Evolutionary conservation across 495 filamentous ascomycete genomes (phyloP).

Genomic region (Hypomontagnella monticulosa): DNA sequence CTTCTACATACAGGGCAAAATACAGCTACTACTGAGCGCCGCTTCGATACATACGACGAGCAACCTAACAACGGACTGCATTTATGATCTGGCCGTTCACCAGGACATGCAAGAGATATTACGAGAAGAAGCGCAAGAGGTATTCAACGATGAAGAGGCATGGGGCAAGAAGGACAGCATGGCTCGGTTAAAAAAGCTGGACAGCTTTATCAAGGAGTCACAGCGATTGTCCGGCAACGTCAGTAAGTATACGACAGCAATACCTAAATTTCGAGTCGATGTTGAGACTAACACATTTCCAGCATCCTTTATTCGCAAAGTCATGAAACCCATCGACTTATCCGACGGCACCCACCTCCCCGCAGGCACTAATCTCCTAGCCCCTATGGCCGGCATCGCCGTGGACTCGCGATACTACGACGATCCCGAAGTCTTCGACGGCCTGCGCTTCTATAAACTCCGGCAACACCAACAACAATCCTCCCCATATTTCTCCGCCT

Average conservation of each 20-base stretch:
- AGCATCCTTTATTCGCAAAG: constrained; percentile 57
- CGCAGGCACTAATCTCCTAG: constrained; percentile 47
- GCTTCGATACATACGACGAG: constrained; percentile 52
- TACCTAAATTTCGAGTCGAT: too few species aligned
- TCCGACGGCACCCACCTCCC: constrained; percentile 57
- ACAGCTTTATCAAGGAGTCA: constrained; percentile 66
- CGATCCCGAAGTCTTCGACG: constrained; percentile 61
- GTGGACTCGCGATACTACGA: constrained; percentile 47
- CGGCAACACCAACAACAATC: constrained; percentile 52
- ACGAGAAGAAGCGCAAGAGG: constrained; percentile 57
- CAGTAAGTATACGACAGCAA: constrained; percentile 47
- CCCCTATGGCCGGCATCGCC: constrained; percentile 48
- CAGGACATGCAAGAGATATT: constrained; percentile 61
- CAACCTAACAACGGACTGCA: constrained; percentile 49
- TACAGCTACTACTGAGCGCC: constrained; percentile 48
- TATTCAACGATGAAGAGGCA: constrained; percentile 50
- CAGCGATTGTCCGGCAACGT: constrained; percentile 56
- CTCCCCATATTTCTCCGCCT: constrained; percentile 36
- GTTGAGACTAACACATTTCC: too few species aligned
- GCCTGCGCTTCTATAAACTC: constrained; percentile 60
- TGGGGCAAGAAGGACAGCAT: constrained; percentile 54
- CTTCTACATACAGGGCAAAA: constrained; percentile 42
- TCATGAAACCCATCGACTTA: constrained; percentile 50
- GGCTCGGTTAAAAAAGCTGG: constrained; percentile 58
- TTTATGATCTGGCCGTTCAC: constrained; percentile 60